Percentiles rank a stretch among this genome's conserved stretches.
phyloP scores from a whole-genome alignment of 23 red algal genomes.

The Gracilaria caudata region DNA sequence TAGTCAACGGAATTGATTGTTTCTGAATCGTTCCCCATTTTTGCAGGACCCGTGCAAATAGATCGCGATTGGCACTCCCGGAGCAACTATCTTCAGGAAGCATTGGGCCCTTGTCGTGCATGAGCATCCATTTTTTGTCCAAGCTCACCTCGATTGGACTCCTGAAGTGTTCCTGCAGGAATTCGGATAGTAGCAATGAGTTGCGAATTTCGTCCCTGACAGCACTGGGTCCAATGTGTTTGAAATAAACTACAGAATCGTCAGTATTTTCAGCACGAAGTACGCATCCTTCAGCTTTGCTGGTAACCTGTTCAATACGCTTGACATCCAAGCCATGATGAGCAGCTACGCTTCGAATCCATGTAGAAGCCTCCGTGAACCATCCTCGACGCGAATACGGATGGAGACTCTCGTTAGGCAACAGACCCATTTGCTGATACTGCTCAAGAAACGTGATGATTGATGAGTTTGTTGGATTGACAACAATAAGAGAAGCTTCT shows the following conservation, averaged over 20 bases:
- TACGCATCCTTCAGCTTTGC: neutral
- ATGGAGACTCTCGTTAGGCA: neutral
- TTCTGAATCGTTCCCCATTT: slow-evolving; percentile 23
- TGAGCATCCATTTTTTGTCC: slow-evolving; percentile 1
- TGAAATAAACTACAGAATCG: slow-evolving; percentile 12
- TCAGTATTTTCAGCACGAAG: neutral
- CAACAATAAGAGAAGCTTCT: neutral
- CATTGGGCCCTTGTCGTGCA: neutral
- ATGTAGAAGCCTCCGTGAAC: neutral
- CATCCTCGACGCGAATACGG: neutral
- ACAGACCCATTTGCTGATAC: neutral
- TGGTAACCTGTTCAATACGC: neutral
- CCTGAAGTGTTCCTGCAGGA: neutral
- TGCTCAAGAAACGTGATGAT: neutral
- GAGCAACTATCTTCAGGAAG: neutral
- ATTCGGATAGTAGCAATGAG: neutral
- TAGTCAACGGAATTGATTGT: neutral
- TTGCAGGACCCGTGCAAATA: neutral
- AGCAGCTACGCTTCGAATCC: neutral
- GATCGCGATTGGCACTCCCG: neutral
- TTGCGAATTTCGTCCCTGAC: neutral
- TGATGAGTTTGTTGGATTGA: neutral
- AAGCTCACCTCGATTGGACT: neutral
- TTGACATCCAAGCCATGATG: neutral
- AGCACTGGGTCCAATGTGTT: neutral